These are phyloP conservation scores for Globisporangium radiosum DNA, from an alignment of 352 stramenopile species.

Conservation along the genomic window DNA sequence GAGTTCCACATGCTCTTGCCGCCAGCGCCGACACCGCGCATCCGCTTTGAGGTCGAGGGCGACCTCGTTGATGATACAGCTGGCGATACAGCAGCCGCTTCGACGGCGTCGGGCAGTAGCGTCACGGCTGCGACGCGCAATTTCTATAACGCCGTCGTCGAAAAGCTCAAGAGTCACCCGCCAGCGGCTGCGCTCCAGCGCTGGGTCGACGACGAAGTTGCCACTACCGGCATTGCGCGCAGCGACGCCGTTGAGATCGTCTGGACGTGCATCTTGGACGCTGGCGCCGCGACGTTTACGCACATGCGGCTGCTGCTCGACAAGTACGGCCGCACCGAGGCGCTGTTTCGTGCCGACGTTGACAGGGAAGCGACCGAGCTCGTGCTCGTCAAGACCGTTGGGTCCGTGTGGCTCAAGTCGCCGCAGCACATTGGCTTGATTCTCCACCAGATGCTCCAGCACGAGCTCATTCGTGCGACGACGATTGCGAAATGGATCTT, in stretches of 20 bases:
- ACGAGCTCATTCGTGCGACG: conserved; percentile 51
- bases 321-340: conserved; percentile 56
- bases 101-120: neutral
- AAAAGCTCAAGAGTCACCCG: conserved; percentile 70
- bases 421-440: conserved; percentile 80
- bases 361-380: conserved; percentile 29
- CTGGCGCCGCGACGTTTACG: conserved; percentile 74
- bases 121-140: conserved; percentile 22
- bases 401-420: conserved; percentile 74
- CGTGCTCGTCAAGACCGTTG: conserved; percentile 59
- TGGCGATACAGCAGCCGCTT: conserved; percentile 17
- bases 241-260: conserved; percentile 61
- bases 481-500: conserved; percentile 80
- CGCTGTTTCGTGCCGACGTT: conserved; percentile 34
- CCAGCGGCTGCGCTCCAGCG: conserved; percentile 36
- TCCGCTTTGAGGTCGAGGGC: conserved; percentile 38
- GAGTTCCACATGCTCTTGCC: conserved; percentile 78
- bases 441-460: conserved; percentile 73
- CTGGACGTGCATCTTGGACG: conserved; percentile 69
- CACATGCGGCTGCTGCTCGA: conserved; percentile 75
- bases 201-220: conserved; percentile 58
- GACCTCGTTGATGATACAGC: neutral
- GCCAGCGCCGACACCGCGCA: conserved; percentile 57
- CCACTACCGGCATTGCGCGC: conserved; percentile 31
- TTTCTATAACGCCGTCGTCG: conserved; percentile 52